phyloP scores from a whole-genome alignment of 345 rosid species.

The Salix exigua region DNA sequence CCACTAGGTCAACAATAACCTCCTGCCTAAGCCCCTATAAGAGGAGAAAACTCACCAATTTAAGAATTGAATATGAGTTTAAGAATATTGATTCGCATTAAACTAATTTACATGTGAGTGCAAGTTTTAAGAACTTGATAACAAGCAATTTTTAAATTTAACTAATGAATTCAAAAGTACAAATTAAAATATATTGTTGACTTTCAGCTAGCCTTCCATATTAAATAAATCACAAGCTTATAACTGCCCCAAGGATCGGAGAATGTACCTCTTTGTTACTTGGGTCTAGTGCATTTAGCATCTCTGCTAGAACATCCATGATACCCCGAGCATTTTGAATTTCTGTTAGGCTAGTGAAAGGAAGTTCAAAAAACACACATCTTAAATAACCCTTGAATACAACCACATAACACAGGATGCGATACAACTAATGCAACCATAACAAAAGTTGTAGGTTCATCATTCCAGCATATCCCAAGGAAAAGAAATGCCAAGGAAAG shows the following conservation, averaged over 20 bases:
- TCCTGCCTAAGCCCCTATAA: slow-evolving; percentile 90
- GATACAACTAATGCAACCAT: slow-evolving; percentile 2
- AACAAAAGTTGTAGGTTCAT: neutral
- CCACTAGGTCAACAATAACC: slow-evolving; percentile 94
- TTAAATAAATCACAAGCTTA: neutral
- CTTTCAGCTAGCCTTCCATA: neutral
- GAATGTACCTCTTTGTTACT: slow-evolving; percentile 74
- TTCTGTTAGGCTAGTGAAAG: slow-evolving; percentile 73
- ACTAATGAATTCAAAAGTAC: neutral
- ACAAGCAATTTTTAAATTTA: neutral
- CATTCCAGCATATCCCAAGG: neutral
- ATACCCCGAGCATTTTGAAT: slow-evolving; percentile 97
- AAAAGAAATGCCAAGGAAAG: neutral
- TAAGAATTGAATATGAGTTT: slow-evolving; percentile 1
- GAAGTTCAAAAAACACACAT: slow-evolving; percentile 24
- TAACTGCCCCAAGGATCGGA: neutral
- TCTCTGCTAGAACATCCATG: slow-evolving; percentile 98
- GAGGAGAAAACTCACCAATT: slow-evolving; percentile 8
- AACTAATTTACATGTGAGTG: neutral
- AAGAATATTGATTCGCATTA: neutral
- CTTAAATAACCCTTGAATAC: neutral
- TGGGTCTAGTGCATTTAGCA: slow-evolving; percentile 91
- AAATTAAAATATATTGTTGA: neutral
- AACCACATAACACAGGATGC: neutral
- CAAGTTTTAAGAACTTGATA: neutral